Base-by-base conservation (phyloP, 352 stramenopile genomes). In the Globisporangium radiosum region DNA sequence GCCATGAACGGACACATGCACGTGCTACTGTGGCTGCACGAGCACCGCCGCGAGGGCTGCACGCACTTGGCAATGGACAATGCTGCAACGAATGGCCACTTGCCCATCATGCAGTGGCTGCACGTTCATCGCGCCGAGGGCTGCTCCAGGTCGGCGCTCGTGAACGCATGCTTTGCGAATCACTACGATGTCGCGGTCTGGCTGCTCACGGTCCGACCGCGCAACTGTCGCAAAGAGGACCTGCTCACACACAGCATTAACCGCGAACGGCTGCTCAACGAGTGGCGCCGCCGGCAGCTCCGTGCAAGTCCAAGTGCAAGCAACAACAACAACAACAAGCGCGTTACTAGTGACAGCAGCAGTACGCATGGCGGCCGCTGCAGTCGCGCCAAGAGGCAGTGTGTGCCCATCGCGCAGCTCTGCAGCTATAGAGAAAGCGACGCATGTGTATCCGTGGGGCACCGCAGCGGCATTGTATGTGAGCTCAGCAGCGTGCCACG, bases 61-160 rank as follows among this genome's bases (percentile, higher is more conserved):
- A 72, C 75, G 7, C 65, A 60, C 52, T 67, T 67, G 13, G 75
- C 78, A 11, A 60, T 85, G 43, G 52, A 71, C 44, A 68, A 76
- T 38, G 78, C 78, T 33, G 71, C 71, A 37, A 69, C 67, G 45
- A 54, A 36, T 40, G 78, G 75, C 1, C 71, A 86, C 33, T 5
- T 63, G 15, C 52, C 59, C 3, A 63, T 82, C 2, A 73, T 76
- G n/a, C 65, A 74, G 57, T 84, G 73, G 69, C 69, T 91, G 37
- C 73, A 89, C 44, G 43, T 38, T 13, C 43, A 91, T 50, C 66
- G 85, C 5, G 9, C 44, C 0, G 85, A 92, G 70, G 78, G 80
- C 14, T 91, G 85, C 62, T 88, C 70, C n/a, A 72, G 73, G 52
- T 88, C 78, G 40, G 85, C 82, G 8, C 61, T 94, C 15, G 59